These are phyloP conservation scores for Naganishia friedmannii DNA, from an alignment of 768 basidiomycete species.

Conservation along the genomic window DNA sequence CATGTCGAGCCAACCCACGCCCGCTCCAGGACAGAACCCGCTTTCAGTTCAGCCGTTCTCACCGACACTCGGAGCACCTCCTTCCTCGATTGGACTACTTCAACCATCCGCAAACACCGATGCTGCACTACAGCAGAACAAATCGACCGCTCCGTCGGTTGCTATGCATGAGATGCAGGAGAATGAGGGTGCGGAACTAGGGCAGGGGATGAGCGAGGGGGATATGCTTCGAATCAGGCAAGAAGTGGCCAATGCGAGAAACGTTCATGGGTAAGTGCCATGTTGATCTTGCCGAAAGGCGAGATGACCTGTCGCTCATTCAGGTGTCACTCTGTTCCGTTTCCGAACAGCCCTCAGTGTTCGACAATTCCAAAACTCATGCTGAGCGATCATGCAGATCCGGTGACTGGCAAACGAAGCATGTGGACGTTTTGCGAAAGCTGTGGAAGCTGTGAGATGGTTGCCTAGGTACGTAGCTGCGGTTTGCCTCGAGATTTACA, in stretches of 20 bases:
- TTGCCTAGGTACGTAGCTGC: not conserved
- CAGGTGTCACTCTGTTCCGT: too few relatives aligned
- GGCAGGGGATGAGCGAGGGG: slow-evolving; percentile 12
- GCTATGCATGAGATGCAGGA: slow-evolving; percentile 22
- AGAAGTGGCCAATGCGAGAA: slow-evolving; percentile 26
- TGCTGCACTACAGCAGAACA: not conserved
- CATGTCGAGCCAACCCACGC: not conserved
- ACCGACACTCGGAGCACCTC: slow-evolving; percentile 1
- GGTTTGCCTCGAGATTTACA: too few relatives aligned
- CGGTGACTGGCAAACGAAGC: slow-evolving; percentile 25
- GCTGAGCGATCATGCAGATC: slow-evolving; percentile 28
- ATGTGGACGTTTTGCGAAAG: slow-evolving; percentile 28
- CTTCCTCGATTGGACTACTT: slow-evolving; percentile 3
- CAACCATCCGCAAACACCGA: not conserved
- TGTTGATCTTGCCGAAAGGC: too few relatives aligned
- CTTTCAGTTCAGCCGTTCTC: slow-evolving; percentile 15
- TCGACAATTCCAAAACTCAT: slow-evolving; percentile 22
- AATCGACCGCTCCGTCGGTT: not conserved
- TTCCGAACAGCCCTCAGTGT: slow-evolving; percentile 26
- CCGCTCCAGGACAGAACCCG: slow-evolving; percentile 2
- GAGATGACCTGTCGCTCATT: too few relatives aligned
- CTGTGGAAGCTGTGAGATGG: slow-evolving; percentile 30
- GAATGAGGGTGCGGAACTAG: not conserved
- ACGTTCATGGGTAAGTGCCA: slow-evolving; percentile 31
- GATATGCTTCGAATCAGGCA: slow-evolving; percentile 14